Evolutionary conservation across 2,329 filamentous ascomycete genomes (phyloP).

Genomic region (Cordyceps sp.): DNA sequence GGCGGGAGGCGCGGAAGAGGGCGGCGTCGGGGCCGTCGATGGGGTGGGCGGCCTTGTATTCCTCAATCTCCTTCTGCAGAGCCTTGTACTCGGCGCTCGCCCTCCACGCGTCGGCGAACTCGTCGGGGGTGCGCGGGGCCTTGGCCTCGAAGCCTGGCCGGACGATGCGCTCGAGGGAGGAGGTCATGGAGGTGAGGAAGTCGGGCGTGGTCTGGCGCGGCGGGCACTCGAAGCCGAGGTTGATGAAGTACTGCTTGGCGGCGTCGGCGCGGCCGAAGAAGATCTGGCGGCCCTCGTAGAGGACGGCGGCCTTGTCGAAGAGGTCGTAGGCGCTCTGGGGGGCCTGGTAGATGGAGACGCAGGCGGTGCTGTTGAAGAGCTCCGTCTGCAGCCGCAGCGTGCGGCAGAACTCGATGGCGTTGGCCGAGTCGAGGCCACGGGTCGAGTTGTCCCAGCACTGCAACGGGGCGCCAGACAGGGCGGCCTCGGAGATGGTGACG

Average conservation of each 20-base stretch:
- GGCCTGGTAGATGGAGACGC: slow-evolving; percentile 61
- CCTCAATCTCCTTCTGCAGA: slow-evolving; percentile 36
- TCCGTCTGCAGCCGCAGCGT: slow-evolving; percentile 52
- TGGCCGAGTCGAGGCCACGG: slow-evolving; percentile 57
- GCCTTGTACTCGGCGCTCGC: slow-evolving; percentile 31
- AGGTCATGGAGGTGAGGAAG: slow-evolving; percentile 57
- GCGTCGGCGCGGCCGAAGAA: slow-evolving; percentile 43
- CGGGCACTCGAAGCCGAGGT: slow-evolving; percentile 51
- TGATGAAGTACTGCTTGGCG: slow-evolving; percentile 48
- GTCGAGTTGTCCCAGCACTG: slow-evolving; percentile 60
- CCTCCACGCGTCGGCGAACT: slow-evolving; percentile 43
- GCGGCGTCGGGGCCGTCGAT: slow-evolving; percentile 38
- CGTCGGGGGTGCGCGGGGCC: slow-evolving; percentile 42
- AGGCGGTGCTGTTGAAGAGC: slow-evolving; percentile 46
- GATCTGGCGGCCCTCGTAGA: slow-evolving; percentile 46
- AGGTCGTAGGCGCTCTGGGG: slow-evolving; percentile 46
- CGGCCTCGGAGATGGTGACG: slow-evolving; percentile 45
- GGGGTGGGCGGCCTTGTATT: slow-evolving; percentile 35
- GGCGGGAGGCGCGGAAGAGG: slow-evolving; percentile 36
- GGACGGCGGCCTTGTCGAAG: slow-evolving; percentile 41
- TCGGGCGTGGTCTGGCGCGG: slow-evolving; percentile 52
- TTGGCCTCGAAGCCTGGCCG: slow-evolving; percentile 37
- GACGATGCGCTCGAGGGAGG: slow-evolving; percentile 35
- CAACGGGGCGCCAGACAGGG: slow-evolving; percentile 40
- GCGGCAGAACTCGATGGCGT: slow-evolving; percentile 59